These are phyloP conservation scores for Auricularia sp. DNA, from an alignment of 768 basidiomycete species.

Conservation along the genomic window DNA sequence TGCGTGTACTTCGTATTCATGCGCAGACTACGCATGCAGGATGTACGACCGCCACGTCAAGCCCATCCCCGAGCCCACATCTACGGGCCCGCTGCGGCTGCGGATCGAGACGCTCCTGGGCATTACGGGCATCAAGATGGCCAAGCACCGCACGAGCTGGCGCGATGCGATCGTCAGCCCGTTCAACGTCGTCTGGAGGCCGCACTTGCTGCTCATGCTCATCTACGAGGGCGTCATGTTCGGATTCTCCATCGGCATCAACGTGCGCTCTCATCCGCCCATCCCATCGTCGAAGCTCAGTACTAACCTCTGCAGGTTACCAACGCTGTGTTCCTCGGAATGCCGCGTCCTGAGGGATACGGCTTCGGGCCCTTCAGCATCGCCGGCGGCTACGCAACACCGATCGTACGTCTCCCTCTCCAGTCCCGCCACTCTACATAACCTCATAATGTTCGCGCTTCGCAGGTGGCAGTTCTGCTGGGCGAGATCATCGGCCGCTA, in stretches of 20 bases:
- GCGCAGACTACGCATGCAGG: conserved; percentile 20
- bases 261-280: conserved; percentile 24
- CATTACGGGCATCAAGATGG: conserved; percentile 49
- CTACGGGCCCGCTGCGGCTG: conserved; percentile 33
- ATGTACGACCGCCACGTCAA: conserved; percentile 52
- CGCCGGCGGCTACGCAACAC: conserved; percentile 46
- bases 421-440: conserved; percentile 2
- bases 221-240: conserved; percentile 52
- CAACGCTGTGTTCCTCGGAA: conserved; percentile 53
- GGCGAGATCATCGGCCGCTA: conserved; percentile 46
- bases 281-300: neutral
- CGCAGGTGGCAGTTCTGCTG: conserved; percentile 40
- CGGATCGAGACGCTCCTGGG: conserved; percentile 54
- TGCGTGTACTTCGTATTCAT: neutral
- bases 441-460: neutral
- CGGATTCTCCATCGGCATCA: conserved; percentile 57
- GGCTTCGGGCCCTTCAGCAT: conserved; percentile 41
- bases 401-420: conserved; percentile 30
- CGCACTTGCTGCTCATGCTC: conserved; percentile 43
- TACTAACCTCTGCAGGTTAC: conserved; percentile 38
- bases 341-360: conserved; percentile 44
- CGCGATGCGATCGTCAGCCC: conserved; percentile 32
- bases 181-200: conserved; percentile 50
- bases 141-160: conserved; percentile 47
- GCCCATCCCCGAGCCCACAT: conserved; percentile 36